Evolutionary conservation across 176 grass and related monocot species (phyloP), one percentile per base, ranked within the genome.

Genomic region (barley (Hordeum vulgare)): DNA sequence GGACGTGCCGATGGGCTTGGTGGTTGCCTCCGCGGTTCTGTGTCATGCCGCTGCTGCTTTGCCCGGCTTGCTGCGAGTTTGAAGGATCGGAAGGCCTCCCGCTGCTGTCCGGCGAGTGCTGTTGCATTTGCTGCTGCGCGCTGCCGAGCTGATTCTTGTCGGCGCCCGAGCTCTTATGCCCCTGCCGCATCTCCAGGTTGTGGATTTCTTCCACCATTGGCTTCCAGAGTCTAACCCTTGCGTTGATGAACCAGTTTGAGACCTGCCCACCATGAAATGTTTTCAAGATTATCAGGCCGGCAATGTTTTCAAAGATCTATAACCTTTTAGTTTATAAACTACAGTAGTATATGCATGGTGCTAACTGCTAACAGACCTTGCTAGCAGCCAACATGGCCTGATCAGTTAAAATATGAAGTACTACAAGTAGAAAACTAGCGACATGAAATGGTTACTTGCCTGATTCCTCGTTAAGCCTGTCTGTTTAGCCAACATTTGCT

Each of bases 131-230:
- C 17, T 85, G 86, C 17, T 74, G 87, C 56, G 85, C 84, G 31
- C 75, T 61, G 11, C 75, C 67, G 11, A 71, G 33, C 54, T 72
- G 87, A n/a, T 76, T 83, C 56, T 88, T 92, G 41, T 83, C 85
- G n/a, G 75, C 59, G 4, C 79, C 58, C 0, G 91, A 59, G 56
- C 90, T 90, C 58, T 87, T 93, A 9, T 93, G 89, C 49, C 77
- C 20, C 79, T 96, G 91, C 29, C 81, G 86, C 86, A 99, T 92
- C 76, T 99, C 97, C 0, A 99, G 91, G 66, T 89, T 87, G 76
- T 99, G 97, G 34, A 99, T 91, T 77, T 99, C 97, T 85, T 99
- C 97, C 14, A 99, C 93, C 97, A 99, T 99, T 6, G 97, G 97
- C 84, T 99, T 99, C 97, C 97, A 99, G 9, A 99, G 91, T 18